These are phyloP conservation scores for Conoideocrella luteorostrata DNA, from an alignment of 2,329 filamentous ascomycete genomes.

Conservation along the genomic window DNA sequence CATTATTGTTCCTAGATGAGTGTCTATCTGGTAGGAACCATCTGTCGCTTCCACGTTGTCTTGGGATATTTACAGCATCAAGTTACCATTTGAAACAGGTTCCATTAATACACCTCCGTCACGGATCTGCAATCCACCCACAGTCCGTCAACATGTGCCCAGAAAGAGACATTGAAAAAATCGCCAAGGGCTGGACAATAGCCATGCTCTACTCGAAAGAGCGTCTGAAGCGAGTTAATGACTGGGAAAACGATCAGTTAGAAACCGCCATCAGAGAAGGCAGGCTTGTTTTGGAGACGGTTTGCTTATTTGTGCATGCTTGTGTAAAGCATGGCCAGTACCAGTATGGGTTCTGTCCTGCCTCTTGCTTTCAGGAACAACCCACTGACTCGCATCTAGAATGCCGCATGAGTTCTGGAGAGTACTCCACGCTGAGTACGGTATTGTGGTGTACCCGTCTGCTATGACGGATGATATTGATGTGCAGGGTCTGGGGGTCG, in stretches of 20 bases:
- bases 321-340: constrained; percentile 31
- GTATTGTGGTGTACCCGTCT: constrained; percentile 34
- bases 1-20: background rate
- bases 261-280: constrained; percentile 26
- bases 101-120: too few relatives aligned
- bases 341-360: constrained; percentile 20
- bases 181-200: constrained; percentile 31
- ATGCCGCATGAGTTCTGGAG: constrained; percentile 32
- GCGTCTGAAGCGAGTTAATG: constrained; percentile 25
- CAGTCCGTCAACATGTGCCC: constrained; percentile 16
- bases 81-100: too few relatives aligned
- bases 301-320: constrained; percentile 33
- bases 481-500: constrained; percentile 23
- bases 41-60: background rate
- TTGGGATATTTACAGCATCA: background rate
- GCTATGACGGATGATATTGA: constrained; percentile 30
- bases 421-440: constrained; percentile 30
- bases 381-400: constrained; percentile 13
- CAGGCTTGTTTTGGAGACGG: constrained; percentile 29
- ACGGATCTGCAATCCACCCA: too few relatives aligned
- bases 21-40: background rate
- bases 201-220: constrained; percentile 30
- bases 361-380: background rate
- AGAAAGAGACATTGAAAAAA: constrained; percentile 26
- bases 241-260: constrained; percentile 26